phyloP scores from a whole-genome alignment of 1,284 basidiomycete genomes.

The Quambalaria eucalypti region DNA sequence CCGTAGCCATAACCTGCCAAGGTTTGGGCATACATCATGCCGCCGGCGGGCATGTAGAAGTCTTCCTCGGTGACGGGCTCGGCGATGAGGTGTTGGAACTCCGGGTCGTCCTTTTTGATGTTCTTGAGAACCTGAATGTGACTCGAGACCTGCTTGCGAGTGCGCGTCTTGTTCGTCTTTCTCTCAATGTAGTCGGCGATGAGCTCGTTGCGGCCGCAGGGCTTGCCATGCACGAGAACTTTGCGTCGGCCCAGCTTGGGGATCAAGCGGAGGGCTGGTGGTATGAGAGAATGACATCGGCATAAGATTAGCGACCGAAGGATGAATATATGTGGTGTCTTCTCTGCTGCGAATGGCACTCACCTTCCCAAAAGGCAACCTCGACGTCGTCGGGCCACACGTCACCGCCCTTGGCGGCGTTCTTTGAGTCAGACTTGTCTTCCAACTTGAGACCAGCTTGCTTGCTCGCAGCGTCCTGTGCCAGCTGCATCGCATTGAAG shows the following conservation, averaged over 20 bases:
- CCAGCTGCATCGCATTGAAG: slow-evolving; percentile 24
- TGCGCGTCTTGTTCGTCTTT: slow-evolving; percentile 47
- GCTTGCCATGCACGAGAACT: slow-evolving; percentile 51
- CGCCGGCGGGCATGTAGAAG: slow-evolving; percentile 46
- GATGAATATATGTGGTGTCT: too few relatives aligned
- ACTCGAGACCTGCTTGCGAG: slow-evolving; percentile 46
- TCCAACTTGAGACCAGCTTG: slow-evolving; percentile 3
- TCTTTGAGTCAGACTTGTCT: slow-evolving; percentile 3
- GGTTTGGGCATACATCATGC: slow-evolving; percentile 45
- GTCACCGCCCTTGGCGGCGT: slow-evolving; percentile 35
- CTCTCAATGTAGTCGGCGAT: slow-evolving; percentile 52
- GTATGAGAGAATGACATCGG: neutral
- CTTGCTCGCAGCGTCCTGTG: slow-evolving; percentile 12
- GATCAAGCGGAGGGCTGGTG: slow-evolving; percentile 47
- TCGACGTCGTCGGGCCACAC: slow-evolving; percentile 50
- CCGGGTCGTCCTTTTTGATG: slow-evolving; percentile 46
- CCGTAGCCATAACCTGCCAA: slow-evolving; percentile 43
- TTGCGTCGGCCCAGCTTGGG: slow-evolving; percentile 51
- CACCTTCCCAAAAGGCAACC: slow-evolving; percentile 49
- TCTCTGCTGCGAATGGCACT: too few relatives aligned
- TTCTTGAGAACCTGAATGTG: slow-evolving; percentile 48
- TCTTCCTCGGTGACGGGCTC: slow-evolving; percentile 43
- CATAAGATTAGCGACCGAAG: neutral
- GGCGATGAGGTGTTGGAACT: slow-evolving; percentile 45
- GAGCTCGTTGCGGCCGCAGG: slow-evolving; percentile 53